phyloP scores from a whole-genome alignment of 768 basidiomycete species.

The Amanita thiersii region DNA sequence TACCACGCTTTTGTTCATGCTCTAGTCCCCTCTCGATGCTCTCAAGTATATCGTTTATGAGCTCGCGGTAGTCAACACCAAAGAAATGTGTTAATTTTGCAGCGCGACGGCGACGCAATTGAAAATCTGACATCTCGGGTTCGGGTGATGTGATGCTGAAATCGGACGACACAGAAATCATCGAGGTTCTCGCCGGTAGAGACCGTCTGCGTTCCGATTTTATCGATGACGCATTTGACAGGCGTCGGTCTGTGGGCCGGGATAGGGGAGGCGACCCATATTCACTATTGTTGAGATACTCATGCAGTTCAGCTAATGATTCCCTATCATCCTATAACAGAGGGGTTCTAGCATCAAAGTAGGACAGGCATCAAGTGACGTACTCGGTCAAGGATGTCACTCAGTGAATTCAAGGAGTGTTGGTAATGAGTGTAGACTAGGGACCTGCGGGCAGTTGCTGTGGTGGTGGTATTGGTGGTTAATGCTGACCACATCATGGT shows the following conservation, averaged over 20 bases:
- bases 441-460: constrained; percentile 23
- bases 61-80: constrained; percentile 75
- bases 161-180: constrained; percentile 51
- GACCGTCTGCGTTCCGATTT: constrained; percentile 63
- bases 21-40: constrained; percentile 72
- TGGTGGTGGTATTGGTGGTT: constrained; percentile 7
- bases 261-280: constrained; percentile 10
- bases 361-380: constrained; percentile 17
- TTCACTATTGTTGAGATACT: constrained; percentile 42
- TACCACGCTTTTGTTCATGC: constrained; percentile 59
- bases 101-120: constrained; percentile 62
- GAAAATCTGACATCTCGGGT: constrained; percentile 49
- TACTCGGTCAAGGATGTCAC: constrained; percentile 74
- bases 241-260: constrained; percentile 17
- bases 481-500: constrained; percentile 7
- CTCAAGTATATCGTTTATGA: constrained; percentile 71
- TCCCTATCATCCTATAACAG: constrained; percentile 61
- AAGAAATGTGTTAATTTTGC: constrained; percentile 86
- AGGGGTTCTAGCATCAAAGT: constrained; percentile 9
- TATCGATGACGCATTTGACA: constrained; percentile 30
- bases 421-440: constrained; percentile 69
- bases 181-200: constrained; percentile 56
- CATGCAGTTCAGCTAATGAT: constrained; percentile 68
- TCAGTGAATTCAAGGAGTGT: constrained; percentile 72
- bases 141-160: constrained; percentile 30